phyloP scores from a whole-genome alignment of 345 rosid species.

The Noccaea bulbosa region DNA sequence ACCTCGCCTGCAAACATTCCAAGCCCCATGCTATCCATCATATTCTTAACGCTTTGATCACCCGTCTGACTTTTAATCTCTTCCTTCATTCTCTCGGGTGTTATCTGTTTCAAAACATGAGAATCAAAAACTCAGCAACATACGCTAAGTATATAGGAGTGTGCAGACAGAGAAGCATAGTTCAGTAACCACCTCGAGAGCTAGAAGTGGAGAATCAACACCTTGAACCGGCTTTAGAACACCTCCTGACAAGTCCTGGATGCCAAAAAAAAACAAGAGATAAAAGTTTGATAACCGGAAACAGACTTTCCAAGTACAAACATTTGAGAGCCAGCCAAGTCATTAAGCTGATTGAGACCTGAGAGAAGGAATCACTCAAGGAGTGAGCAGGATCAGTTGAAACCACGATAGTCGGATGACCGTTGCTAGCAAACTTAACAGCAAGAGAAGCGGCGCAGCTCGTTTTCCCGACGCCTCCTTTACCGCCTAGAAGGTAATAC shows the following conservation, averaged over 20 bases:
- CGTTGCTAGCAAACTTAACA: slow-evolving; percentile 74
- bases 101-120: slow-evolving; percentile 49
- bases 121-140: slow-evolving; percentile 21
- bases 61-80: slow-evolving; percentile 58
- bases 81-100: slow-evolving; percentile 67
- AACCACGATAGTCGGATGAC: slow-evolving; percentile 81
- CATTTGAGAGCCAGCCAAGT: slow-evolving; percentile 8
- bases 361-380: slow-evolving; percentile 76
- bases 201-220: slow-evolving; percentile 67
- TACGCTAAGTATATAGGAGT: slow-evolving; percentile 12
- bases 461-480: slow-evolving; percentile 90
- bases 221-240: slow-evolving; percentile 68
- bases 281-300: not conserved
- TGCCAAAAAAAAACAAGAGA: slow-evolving; percentile 15
- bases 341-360: slow-evolving; percentile 46
- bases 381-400: slow-evolving; percentile 93
- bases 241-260: slow-evolving; percentile 79
- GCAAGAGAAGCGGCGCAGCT: slow-evolving; percentile 92
- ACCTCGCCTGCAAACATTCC: slow-evolving; percentile 84
- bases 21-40: slow-evolving; percentile 81
- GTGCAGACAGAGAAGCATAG: not conserved
- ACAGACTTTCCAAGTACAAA: not conserved
- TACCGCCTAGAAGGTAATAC: slow-evolving; percentile 75
- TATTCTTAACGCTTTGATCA: slow-evolving; percentile 55
- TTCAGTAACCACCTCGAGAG: slow-evolving; percentile 64